Conservation (phyloP, 352 stramenopile species). For the Pythium apleroticum region DNA sequence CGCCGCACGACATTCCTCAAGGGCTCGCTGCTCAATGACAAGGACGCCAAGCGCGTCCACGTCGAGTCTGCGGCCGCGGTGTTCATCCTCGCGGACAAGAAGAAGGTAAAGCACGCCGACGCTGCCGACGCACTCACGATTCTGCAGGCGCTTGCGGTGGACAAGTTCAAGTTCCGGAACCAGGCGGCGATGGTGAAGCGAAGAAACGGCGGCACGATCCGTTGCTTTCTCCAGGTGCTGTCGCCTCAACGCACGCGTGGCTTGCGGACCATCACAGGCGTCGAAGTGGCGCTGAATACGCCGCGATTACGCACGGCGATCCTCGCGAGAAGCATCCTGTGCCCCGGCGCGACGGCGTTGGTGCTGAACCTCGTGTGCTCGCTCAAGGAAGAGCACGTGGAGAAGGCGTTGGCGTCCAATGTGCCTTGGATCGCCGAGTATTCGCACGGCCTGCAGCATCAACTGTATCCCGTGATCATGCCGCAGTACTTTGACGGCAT, state of each 20-base stretch:
- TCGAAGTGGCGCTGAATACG: constrained; percentile 52
- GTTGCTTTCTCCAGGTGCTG: constrained; percentile 57
- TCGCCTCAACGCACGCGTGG: constrained; percentile 44
- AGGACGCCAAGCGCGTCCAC: constrained; percentile 47
- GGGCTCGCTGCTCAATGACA: constrained; percentile 50
- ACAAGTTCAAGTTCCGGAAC: constrained; percentile 49
- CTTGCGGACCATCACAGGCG: constrained; percentile 49
- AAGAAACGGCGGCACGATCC: constrained; percentile 21
- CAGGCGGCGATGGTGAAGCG: constrained; percentile 23
- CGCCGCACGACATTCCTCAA: constrained; percentile 56
- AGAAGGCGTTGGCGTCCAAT: constrained; percentile 34
- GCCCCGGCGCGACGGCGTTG: constrained; percentile 46
- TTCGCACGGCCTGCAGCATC: constrained; percentile 46
- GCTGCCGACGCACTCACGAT: constrained; percentile 50
- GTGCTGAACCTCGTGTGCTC: constrained; percentile 67
- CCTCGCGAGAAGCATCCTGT: constrained; percentile 48
- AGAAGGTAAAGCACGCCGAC: constrained; percentile 41
- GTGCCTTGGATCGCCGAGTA: constrained; percentile 63
- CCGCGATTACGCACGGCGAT: constrained; percentile 47
- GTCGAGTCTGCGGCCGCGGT: constrained; percentile 47
- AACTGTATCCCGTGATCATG: constrained; percentile 51
- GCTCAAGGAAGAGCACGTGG: constrained; percentile 36
- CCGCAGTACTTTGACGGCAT: constrained; percentile 42
- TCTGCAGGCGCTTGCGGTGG: constrained; percentile 51
- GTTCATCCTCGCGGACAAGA: constrained; percentile 55